Evolutionary conservation across 208 protist species (phyloP), one percentile per base, ranked within the genome.

Genomic region (Leishmania guyanensis): DNA sequence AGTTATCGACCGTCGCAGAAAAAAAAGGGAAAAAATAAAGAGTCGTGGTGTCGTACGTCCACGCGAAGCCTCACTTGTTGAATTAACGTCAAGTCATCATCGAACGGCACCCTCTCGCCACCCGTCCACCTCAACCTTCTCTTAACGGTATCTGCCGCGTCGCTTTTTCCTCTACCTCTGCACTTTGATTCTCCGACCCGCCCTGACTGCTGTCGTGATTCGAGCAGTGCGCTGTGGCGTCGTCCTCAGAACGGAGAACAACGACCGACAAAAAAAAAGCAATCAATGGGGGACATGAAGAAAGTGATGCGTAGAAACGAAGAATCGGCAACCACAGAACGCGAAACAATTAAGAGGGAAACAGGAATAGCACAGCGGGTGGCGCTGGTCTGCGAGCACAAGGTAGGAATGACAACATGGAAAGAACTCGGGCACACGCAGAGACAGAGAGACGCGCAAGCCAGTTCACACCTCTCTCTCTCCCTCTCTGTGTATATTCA

Each of bases 21-120:
- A 77, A 54, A 58, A 48, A 75, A 60, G 46, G 74, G 36, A 77
- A 66, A 77, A 60, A 77, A 77, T 66, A 77, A 77, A 77, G 50
- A 65, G 74, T 65, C 74, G 74, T 77, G 74, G 74, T 77, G 74
- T 77, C 74, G 56, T 77, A 50, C 74, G 74, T 77, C 74, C 74
- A 77, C 74, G 74, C 74, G 74, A 77, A 77, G 74, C 56, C 20
- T 77, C 74, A 65, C 74, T 68, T 65, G 74, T 65, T 60, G 74
- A 65, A 60, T 54, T 29, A 50, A 65, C 74, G 74, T 77, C 74
- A 77, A 58, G 36, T 43, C 74, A 39, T 77, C 56, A 51, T 65
- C 36, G 36, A 48, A 76, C 48, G 72, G 51, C 74, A 77, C 74
- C 74, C 53, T 64, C 56, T 53, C 74, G 22, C 74, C 53, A 76